Evolutionary conservation across 2,329 filamentous ascomycete genomes (phyloP).

Genomic region (Exophiala spinifera): DNA sequence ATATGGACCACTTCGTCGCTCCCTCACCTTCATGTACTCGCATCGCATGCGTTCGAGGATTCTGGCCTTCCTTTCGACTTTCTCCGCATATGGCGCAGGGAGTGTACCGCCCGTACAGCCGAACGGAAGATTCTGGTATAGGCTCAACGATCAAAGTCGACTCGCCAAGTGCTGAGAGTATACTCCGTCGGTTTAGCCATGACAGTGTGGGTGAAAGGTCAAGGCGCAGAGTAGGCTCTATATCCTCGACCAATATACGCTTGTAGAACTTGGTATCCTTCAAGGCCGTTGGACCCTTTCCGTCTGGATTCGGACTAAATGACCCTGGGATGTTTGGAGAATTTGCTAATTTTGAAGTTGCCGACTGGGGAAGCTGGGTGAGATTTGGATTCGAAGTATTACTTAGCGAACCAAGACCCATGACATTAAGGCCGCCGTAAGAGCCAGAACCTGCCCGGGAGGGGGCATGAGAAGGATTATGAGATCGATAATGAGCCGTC

Average conservation of each 20-base stretch:
- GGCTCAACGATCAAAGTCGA: constrained; percentile 88
- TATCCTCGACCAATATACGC: constrained; percentile 79
- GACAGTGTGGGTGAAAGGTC: constrained; percentile 87
- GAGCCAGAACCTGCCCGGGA: constrained; percentile 72
- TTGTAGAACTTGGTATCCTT: constrained; percentile 96
- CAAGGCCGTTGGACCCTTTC: constrained; percentile 50
- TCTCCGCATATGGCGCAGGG: constrained; percentile 90
- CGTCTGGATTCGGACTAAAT: constrained; percentile 38
- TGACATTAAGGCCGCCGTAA: constrained; percentile 62
- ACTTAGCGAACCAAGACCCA: constrained; percentile 45
- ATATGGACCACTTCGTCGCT: constrained; percentile 85
- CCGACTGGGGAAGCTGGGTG: constrained; percentile 61
- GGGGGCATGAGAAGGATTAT: constrained; percentile 34
- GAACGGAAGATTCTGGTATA: constrained; percentile 58
- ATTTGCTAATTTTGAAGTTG: constrained; percentile 59
- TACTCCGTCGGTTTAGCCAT: constrained; percentile 84
- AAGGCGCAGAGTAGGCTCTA: constrained; percentile 87
- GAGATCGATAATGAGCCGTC: constrained; percentile 49
- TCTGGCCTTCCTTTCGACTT: constrained; percentile 64
- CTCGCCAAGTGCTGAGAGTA: constrained; percentile 77
- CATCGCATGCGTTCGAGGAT: constrained; percentile 82
- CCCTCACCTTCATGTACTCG: constrained; percentile 81
- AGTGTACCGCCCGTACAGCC: constrained; percentile 43
- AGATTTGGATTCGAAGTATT: constrained; percentile 43
- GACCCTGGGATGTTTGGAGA: constrained; percentile 47